Percentiles rank a stretch among this genome's conserved stretches.
These are phyloP conservation scores for Colletotrichum lupini DNA, from an alignment of 2,329 filamentous ascomycete genomes.

Conservation along the genomic window DNA sequence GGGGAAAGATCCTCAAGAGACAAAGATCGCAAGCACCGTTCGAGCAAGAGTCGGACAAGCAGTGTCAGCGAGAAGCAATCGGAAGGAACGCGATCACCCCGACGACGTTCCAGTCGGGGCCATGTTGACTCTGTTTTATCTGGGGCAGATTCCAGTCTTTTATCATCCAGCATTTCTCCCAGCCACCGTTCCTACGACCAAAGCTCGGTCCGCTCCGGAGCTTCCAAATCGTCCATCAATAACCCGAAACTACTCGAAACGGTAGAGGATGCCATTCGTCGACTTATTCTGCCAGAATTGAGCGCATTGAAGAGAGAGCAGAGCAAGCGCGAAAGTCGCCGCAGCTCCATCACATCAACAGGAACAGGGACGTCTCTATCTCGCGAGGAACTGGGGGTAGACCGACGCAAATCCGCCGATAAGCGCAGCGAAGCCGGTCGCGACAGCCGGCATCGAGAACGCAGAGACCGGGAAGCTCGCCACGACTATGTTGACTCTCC, in stretches of 20 bases:
- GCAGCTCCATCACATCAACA: constrained; percentile 71
- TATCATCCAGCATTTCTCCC: constrained; percentile 64
- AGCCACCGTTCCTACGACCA: constrained; percentile 68
- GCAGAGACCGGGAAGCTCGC: constrained; percentile 62
- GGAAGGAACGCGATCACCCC: constrained; percentile 58
- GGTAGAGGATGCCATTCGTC: constrained; percentile 91
- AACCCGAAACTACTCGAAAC: constrained; percentile 92
- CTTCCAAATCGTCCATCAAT: constrained; percentile 80
- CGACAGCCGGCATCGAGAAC: constrained; percentile 53
- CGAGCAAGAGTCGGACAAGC: constrained; percentile 61
- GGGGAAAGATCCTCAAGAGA: constrained; percentile 54
- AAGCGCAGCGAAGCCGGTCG: constrained; percentile 63
- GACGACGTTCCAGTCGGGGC: constrained; percentile 63
- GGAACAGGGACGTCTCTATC: constrained; percentile 60
- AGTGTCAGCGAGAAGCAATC: constrained; percentile 59
- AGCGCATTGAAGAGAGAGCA: constrained; percentile 92
- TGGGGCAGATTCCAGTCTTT: constrained; percentile 63
- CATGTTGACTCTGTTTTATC: constrained; percentile 65
- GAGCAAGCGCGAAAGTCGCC: constrained; percentile 78
- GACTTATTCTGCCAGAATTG: constrained; percentile 90
- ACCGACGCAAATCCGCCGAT: constrained; percentile 71
- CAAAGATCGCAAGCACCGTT: constrained; percentile 61
- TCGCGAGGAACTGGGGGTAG: constrained; percentile 66
- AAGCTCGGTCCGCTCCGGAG: constrained; percentile 61
- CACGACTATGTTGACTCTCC: constrained; percentile 65